Conservation (phyloP, 495 filamentous ascomycete species). For the Sordaria brevicollis region DNA sequence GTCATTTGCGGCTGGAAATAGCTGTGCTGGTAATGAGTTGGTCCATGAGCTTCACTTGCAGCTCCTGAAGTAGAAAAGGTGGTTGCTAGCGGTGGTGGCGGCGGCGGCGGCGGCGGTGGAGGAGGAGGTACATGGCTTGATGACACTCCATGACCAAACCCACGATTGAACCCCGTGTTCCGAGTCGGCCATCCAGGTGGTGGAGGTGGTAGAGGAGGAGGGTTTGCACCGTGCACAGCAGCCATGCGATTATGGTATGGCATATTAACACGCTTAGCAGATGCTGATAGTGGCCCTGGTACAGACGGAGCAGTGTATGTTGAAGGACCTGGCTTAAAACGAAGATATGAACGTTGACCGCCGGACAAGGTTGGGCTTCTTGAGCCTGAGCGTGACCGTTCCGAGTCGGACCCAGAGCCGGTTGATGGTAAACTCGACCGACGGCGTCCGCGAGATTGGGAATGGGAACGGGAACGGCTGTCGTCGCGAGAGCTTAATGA, state of each 20-base stretch:
- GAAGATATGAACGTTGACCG: not conserved
- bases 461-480: constrained; percentile 18
- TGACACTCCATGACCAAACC: not conserved
- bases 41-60: not conserved
- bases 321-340: not conserved
- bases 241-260: not conserved
- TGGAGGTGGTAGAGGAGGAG: not conserved
- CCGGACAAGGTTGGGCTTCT: not conserved
- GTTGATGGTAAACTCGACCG: constrained; percentile 4
- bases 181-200: not conserved
- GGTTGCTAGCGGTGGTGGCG: not conserved
- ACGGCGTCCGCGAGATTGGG: constrained; percentile 12
- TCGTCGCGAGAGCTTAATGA: constrained; percentile 6
- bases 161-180: not conserved
- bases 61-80: not conserved
- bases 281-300: not conserved
- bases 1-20: not conserved
- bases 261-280: not conserved
- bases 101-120: not conserved
- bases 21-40: not conserved
- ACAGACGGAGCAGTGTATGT: not conserved
- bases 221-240: not conserved
- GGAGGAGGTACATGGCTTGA: not conserved
- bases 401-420: not conserved
- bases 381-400: not conserved